Conservation (phyloP, 179 eudicot genomes). For the Corrigiola litoralis region DNA sequence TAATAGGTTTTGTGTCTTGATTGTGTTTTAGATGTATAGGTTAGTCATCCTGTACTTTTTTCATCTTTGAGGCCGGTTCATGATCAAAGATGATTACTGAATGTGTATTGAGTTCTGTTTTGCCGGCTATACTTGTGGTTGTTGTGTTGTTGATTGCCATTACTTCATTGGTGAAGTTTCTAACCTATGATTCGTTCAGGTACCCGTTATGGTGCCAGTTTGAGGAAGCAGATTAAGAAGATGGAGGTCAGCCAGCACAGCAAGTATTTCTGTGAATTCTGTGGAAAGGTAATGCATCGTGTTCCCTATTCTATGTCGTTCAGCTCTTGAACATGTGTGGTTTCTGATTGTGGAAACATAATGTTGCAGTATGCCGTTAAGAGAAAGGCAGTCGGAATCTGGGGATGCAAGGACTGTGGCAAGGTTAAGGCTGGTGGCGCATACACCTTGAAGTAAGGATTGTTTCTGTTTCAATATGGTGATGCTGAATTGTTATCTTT, state of each 20-base stretch:
- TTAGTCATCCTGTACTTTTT: too few species aligned
- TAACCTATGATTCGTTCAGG: slow-evolving; percentile 27
- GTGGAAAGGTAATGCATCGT: slow-evolving; percentile 48
- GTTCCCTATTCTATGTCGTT: neutral
- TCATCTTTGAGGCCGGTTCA: too few species aligned
- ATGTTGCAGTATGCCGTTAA: slow-evolving; percentile 55
- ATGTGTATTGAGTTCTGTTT: too few species aligned
- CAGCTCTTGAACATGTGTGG: too few species aligned
- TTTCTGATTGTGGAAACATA: neutral
- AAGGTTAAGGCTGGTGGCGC: slow-evolving; percentile 75
- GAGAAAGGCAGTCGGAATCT: slow-evolving; percentile 61
- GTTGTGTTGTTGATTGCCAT: neutral
- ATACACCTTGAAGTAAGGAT: slow-evolving; percentile 57
- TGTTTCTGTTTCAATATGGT: neutral
- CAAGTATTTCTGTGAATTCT: slow-evolving; percentile 71
- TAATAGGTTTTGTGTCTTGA: too few species aligned
- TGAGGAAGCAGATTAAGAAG: slow-evolving; percentile 71
- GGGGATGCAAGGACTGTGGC: slow-evolving; percentile 76
- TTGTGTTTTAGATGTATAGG: too few species aligned
- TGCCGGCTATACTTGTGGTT: too few species aligned
- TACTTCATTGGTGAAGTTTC: neutral
- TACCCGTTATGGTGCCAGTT: slow-evolving; percentile 76
- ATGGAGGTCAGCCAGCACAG: slow-evolving; percentile 75
- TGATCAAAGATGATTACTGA: too few species aligned
- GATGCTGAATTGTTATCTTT: neutral